Evolutionary conservation across 2,329 filamentous ascomycete genomes (phyloP).

Genomic region (Apiospora marii): DNA sequence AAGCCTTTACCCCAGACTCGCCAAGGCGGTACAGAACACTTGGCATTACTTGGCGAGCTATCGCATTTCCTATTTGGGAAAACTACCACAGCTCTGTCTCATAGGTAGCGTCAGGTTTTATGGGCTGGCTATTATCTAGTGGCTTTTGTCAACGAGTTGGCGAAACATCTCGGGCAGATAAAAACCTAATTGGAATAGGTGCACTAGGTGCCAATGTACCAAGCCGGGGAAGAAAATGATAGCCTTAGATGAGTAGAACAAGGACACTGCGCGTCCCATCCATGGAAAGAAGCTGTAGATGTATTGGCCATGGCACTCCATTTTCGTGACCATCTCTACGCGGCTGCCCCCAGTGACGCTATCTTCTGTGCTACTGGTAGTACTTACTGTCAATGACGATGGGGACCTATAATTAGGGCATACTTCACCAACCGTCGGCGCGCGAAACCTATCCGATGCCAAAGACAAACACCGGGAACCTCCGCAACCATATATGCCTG

Average conservation of each 20-base stretch:
- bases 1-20: constrained; percentile 8
- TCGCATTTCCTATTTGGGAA: constrained; percentile 12
- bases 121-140: constrained; percentile 8
- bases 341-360: neutral
- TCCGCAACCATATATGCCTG: neutral
- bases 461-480: neutral
- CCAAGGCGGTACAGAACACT: constrained; percentile 5
- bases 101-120: neutral
- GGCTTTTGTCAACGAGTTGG: neutral
- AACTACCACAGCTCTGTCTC: neutral
- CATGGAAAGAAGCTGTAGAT: neutral
- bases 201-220: neutral
- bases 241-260: neutral
- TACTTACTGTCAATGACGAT: neutral
- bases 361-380: neutral
- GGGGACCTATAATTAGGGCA: neutral
- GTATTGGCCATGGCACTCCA: neutral
- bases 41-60: constrained; percentile 21
- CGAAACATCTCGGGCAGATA: neutral
- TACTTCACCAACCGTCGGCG: neutral
- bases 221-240: neutral
- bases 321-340: neutral
- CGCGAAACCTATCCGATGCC: neutral
- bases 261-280: neutral
- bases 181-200: neutral